These are phyloP conservation scores for Tylopilus intermedius DNA, from an alignment of 768 basidiomycete genomes.

Conservation along the genomic window DNA sequence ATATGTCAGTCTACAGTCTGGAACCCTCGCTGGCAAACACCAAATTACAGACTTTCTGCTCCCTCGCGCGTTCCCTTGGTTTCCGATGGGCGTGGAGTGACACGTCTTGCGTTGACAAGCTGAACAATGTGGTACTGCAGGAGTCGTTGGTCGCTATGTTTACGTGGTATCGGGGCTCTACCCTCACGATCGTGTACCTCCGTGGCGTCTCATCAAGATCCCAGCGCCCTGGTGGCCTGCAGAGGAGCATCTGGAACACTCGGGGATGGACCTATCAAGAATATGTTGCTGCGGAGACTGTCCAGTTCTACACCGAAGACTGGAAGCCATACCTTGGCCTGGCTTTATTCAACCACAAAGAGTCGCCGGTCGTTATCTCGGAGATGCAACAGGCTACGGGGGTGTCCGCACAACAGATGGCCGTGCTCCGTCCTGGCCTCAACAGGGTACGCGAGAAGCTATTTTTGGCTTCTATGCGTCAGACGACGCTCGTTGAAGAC, in stretches of 20 bases:
- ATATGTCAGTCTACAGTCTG: neutral
- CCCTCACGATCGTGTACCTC: constrained; percentile 1
- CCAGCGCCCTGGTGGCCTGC: neutral
- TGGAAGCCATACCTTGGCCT: neutral
- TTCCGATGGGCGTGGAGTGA: neutral
- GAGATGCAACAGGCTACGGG: constrained; percentile 1
- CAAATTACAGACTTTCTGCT: neutral
- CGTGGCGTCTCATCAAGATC: neutral
- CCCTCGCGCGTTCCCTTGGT: too few species aligned
- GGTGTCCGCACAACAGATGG: neutral
- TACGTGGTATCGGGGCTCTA: neutral
- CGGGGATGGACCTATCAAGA: neutral
- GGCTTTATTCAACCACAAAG: neutral
- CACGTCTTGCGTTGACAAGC: constrained; percentile 4
- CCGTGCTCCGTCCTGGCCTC: neutral
- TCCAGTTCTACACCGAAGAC: neutral
- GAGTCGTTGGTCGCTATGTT: constrained; percentile 7
- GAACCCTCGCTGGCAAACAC: neutral
- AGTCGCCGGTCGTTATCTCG: neutral
- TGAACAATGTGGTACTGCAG: neutral
- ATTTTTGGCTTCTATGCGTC: neutral
- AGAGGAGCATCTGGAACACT: constrained; percentile 2
- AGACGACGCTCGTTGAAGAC: constrained; percentile 1
- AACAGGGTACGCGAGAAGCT: neutral
- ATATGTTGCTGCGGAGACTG: neutral